Evolutionary conservation across 2,329 filamentous ascomycete genomes (phyloP).

Genomic region (Escovopsis sp.): DNA sequence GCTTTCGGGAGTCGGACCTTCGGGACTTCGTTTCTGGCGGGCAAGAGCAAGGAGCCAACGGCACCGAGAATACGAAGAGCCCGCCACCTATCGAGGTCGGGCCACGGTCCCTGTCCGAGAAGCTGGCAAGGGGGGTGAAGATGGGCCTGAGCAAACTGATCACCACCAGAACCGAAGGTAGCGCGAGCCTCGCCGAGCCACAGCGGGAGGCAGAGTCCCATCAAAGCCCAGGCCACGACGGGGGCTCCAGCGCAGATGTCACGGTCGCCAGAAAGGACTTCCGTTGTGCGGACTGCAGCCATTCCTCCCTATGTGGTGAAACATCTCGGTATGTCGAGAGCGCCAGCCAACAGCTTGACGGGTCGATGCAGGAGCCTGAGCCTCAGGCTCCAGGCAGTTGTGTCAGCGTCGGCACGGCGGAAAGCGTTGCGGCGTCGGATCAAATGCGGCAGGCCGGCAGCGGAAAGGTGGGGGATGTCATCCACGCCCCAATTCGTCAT

Average conservation of each 20-base stretch:
- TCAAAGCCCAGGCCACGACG: not conserved
- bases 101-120: constrained; percentile 15
- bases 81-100: constrained; percentile 1
- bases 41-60: constrained; percentile 3
- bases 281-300: too few species aligned
- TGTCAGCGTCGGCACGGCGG: too few species aligned
- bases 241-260: not conserved
- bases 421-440: not conserved
- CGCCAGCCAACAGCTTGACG: too few species aligned
- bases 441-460: constrained; percentile 7
- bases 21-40: not conserved
- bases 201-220: not conserved
- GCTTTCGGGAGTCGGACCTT: not conserved
- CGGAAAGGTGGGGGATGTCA: constrained; percentile 8
- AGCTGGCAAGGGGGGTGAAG: constrained; percentile 15
- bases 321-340: too few species aligned
- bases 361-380: too few species aligned
- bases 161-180: not conserved
- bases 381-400: too few species aligned
- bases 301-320: too few species aligned
- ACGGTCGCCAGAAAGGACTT: not conserved
- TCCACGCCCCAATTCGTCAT: constrained; percentile 11
- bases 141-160: constrained; percentile 7
- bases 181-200: not conserved
- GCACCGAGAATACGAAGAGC: not conserved